Conservation (phyloP, 2,329 filamentous ascomycete species). For the Fusarium stilboides region DNA sequence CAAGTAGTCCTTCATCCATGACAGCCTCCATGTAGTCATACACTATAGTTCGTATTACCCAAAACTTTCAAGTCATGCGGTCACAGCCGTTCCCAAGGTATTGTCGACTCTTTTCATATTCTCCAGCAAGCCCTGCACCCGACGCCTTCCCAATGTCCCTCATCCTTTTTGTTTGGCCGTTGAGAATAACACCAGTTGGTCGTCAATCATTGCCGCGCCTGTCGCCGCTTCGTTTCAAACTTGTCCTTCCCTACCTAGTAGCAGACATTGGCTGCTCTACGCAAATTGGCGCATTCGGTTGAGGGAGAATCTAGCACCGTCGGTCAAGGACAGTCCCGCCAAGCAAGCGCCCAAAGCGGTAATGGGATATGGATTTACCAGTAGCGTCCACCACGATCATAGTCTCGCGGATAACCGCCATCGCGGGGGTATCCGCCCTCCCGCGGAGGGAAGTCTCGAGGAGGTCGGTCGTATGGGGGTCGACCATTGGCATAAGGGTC, state of each 20-base stretch:
- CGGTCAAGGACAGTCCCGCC: conserved; percentile 56
- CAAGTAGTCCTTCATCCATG: conserved; percentile 23
- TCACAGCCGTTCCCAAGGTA: conserved; percentile 35
- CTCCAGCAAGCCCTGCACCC: conserved; percentile 40
- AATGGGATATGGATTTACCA: conserved; percentile 60
- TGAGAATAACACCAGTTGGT: conserved; percentile 43
- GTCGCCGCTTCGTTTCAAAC: conserved; percentile 35
- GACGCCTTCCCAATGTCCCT: conserved; percentile 40
- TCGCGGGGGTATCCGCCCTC: conserved; percentile 59
- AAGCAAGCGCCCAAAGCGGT: conserved; percentile 47
- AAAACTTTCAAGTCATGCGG: conserved; percentile 31
- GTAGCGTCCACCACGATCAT: conserved; percentile 66
- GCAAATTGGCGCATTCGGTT: conserved; percentile 37
- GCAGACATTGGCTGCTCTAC: conserved; percentile 27
- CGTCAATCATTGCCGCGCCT: conserved; percentile 41
- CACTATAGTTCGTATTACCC: conserved; percentile 51
- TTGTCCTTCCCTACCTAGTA: conserved; percentile 34
- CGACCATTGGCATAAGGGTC: conserved; percentile 74
- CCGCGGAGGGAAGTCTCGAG: conserved; percentile 66
- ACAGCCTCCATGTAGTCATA: conserved; percentile 45
- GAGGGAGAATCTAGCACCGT: conserved; percentile 54
- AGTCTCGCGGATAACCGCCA: conserved; percentile 63
- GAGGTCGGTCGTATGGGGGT: conserved; percentile 69
- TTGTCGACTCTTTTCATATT: conserved; percentile 34
- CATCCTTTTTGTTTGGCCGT: conserved; percentile 37